Conservation (phyloP, 176 grass and related monocot genomes). For the Oryza rufipogon region DNA sequence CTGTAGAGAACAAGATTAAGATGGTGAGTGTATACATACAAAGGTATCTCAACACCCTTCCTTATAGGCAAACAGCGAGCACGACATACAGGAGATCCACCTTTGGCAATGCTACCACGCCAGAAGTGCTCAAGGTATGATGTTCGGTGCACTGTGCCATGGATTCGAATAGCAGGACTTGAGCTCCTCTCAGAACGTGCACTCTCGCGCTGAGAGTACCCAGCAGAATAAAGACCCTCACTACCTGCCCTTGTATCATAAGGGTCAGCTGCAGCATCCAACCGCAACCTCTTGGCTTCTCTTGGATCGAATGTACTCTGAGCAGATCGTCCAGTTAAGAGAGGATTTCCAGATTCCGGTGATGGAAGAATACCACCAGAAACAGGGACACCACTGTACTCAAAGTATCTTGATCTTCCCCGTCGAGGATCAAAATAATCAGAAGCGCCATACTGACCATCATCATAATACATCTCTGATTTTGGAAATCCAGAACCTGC, state of each 20-base stretch:
- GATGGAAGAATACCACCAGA: conserved; percentile 62
- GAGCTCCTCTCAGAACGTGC: conserved; percentile 47
- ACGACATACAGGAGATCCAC: conserved; percentile 80
- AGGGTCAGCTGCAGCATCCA: conserved; percentile 39
- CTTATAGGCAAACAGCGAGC: conserved; percentile 85
- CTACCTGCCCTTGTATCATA: conserved; percentile 48
- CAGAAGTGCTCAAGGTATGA: conserved; percentile 63
- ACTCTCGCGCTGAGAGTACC: conserved; percentile 45
- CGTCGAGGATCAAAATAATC: conserved; percentile 46
- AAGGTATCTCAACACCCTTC: conserved; percentile 65
- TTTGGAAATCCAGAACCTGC: conserved; percentile 44
- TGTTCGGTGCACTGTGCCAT: conserved; percentile 39
- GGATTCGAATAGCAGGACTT: conserved; percentile 61
- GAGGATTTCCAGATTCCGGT: conserved; percentile 30
- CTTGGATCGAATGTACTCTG: conserved; percentile 54
- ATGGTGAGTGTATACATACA: conserved; percentile 62
- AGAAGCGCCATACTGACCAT: conserved; percentile 40
- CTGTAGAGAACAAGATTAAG: conserved; percentile 20
- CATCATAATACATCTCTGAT: conserved; percentile 53
- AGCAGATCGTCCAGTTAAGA: conserved; percentile 38
- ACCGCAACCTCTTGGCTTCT: conserved; percentile 63
- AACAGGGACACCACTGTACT: conserved; percentile 45
- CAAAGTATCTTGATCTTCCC: conserved; percentile 46
- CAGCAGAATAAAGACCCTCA: conserved; percentile 19
- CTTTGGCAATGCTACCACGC: conserved; percentile 85